phyloP scores from a whole-genome alignment of 345 rosid species.

The Citrus mangshanensis region DNA sequence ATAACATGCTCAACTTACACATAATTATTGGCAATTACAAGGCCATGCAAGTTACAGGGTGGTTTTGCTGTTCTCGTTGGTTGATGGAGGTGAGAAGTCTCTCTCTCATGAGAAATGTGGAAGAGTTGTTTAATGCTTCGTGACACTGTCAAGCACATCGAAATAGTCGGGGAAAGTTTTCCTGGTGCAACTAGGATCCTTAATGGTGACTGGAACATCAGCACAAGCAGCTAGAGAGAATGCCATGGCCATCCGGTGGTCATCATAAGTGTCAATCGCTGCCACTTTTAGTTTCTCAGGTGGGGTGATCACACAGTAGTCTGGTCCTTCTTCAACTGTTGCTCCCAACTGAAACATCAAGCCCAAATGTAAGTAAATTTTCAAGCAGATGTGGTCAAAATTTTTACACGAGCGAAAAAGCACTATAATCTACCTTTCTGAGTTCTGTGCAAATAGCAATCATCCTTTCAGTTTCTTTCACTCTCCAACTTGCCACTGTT shows the following conservation, averaged over 20 bases:
- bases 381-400: neutral
- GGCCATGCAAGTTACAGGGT: neutral
- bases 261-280: constrained; percentile 90
- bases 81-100: neutral
- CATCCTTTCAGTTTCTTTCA: constrained; percentile 97
- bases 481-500: constrained; percentile 99
- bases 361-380: constrained; percentile 2
- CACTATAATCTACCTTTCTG: constrained; percentile 52
- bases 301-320: constrained; percentile 92
- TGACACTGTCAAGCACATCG: constrained; percentile 70
- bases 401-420: neutral
- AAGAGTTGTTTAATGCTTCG: constrained; percentile 42
- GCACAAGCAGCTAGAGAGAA: constrained; percentile 96
- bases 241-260: constrained; percentile 99
- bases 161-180: constrained; percentile 97
- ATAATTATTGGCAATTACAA: constrained; percentile 8
- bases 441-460: constrained; percentile 96
- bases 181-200: constrained; percentile 85
- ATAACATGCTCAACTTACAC: constrained; percentile 11
- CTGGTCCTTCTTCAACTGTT: constrained; percentile 94
- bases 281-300: constrained; percentile 71
- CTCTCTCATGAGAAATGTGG: neutral
- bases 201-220: constrained; percentile 92
- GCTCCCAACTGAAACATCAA: constrained; percentile 73
- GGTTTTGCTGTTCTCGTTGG: neutral